These are phyloP conservation scores for Pleurostoma richardsiae DNA, from an alignment of 2,329 filamentous ascomycete species.

Conservation along the genomic window DNA sequence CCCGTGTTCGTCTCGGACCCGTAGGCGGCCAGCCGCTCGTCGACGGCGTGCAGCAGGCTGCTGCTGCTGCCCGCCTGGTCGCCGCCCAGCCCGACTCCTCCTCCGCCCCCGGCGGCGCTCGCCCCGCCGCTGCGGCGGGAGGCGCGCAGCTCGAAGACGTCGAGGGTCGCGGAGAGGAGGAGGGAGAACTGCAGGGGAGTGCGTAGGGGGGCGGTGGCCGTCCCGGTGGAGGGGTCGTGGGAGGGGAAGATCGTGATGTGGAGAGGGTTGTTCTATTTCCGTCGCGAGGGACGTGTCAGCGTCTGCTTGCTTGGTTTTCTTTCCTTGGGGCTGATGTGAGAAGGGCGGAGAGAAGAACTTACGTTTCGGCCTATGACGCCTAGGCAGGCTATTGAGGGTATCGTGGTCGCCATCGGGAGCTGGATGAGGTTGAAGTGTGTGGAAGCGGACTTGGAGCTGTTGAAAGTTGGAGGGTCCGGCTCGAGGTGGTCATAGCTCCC, in stretches of 20 bases:
- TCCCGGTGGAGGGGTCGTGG: constrained; percentile 52
- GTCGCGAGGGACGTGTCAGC: background rate
- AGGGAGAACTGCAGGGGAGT: constrained; percentile 87
- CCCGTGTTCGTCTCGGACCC: constrained; percentile 96
- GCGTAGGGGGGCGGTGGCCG: constrained; percentile 48
- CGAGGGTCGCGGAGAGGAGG: constrained; percentile 83
- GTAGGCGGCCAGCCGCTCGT: constrained; percentile 89
- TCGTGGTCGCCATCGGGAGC: constrained; percentile 48
- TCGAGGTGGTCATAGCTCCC: background rate
- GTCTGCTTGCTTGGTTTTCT: background rate
- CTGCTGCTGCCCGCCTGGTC: constrained; percentile 59
- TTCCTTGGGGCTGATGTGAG: background rate
- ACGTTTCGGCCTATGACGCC: constrained; percentile 93
- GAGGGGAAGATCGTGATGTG: constrained; percentile 88
- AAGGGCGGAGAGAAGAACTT: constrained; percentile 21
- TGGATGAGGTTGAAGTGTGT: background rate
- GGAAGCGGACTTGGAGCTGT: background rate
- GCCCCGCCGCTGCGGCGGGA: constrained; percentile 53
- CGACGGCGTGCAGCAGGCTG: constrained; percentile 76
- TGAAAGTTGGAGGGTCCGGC: background rate
- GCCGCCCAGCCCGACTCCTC: constrained; percentile 55
- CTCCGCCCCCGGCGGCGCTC: constrained; percentile 5
- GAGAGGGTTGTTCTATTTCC: constrained; percentile 81
- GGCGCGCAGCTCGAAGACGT: constrained; percentile 85
- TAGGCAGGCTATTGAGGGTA: constrained; percentile 85